Evolutionary conservation across 2,329 filamentous ascomycete genomes (phyloP), one percentile per base, ranked within the genome.

Genomic region (Penicillium sp.): DNA sequence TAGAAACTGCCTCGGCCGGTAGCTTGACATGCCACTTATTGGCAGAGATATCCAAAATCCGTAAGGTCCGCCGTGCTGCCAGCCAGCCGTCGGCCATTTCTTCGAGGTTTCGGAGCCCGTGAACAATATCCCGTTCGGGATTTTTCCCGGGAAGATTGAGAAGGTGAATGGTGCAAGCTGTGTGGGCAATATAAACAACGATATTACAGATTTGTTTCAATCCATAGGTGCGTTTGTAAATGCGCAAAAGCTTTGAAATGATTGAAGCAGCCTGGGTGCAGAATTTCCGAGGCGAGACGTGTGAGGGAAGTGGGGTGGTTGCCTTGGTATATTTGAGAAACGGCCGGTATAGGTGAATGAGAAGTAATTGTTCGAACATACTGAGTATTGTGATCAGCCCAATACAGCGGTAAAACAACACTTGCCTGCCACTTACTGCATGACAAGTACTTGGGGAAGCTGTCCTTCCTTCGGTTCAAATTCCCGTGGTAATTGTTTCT

Each of bases 291-390:
- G 95, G 93, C 8, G 93, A 97, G 19, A 97, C 90, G 67, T 96
- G 91, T 2, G 86, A 78, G 3, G 93, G 93, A 1, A 97, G 82
- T 1, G 92, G 93, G 1, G 93, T 96, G 1, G 87, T 88, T 7
- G 85, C 79, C 48, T 90, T 91, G 3, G 86, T 89, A 70, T 97
- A 98, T 73, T 95, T 96, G 50, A 98, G 82, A 70, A 98, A 98
- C 0, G 95, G 93, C 5, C 93, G 87, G 79, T 97, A 98, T 5
- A 98, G 86, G 69, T 98, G 93, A 58, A 98, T 96, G 70, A 96
- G 96, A 47, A 97, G 86, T 1, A 98, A 83, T 69, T 98, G 93
- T 74, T 93, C 96, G 76, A 98, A 96, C 93, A 98, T 98, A 78
- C 93, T 97, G 67, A 21, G 22, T 5, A 22, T 16, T 9, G 3